Percentiles rank a stretch among this genome's conserved stretches.
Evolutionary conservation across 2,329 filamentous ascomycete species (phyloP).

Genomic region (Ceratocystis lukuohia): DNA sequence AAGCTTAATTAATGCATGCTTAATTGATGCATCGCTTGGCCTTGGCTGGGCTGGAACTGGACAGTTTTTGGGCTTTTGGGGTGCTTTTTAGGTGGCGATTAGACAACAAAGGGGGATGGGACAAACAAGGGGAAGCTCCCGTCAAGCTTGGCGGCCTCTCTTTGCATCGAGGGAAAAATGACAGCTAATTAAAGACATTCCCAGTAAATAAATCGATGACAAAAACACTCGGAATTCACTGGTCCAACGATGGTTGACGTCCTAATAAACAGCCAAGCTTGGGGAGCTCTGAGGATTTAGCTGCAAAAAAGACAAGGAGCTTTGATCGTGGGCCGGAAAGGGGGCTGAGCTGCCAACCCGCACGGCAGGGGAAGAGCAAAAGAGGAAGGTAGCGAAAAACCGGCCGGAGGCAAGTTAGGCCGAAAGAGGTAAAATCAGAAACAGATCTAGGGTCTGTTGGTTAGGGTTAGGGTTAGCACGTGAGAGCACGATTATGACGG

Average conservation of each 20-base stretch:
- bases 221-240: background rate
- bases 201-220: background rate
- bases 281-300: background rate
- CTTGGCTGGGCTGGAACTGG: background rate
- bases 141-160: background rate
- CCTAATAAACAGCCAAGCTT: background rate
- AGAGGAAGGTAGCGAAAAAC: background rate
- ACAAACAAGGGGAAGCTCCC: background rate
- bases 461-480: too few species aligned
- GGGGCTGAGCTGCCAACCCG: background rate
- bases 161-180: background rate
- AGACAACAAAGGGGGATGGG: background rate
- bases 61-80: background rate
- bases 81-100: background rate
- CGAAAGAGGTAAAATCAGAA: too few species aligned
- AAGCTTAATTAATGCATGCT: slow-evolving; percentile 10
- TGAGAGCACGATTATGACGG: too few species aligned
- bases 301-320: background rate
- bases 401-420: too few species aligned
- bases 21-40: slow-evolving; percentile 5
- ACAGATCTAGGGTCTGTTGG: too few species aligned
- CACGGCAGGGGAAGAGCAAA: background rate
- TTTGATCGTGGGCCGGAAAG: background rate
- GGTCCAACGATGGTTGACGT: background rate
- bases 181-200: background rate